Base-by-base conservation (phyloP, 768 basidiomycete species). In the Termitomyces titanicus region DNA sequence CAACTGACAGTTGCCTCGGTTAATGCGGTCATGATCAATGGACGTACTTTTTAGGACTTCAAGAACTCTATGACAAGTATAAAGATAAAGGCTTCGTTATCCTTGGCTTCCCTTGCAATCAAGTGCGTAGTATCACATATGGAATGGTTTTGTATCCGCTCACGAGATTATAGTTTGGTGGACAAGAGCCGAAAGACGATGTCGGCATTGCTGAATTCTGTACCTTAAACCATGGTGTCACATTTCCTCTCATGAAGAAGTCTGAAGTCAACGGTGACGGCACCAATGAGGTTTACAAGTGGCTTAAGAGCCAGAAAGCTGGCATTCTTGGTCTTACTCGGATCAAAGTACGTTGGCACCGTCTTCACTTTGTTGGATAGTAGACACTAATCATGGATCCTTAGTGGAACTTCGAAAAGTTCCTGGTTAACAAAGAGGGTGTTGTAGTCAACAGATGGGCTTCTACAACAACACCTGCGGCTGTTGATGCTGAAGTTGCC, bases 351-450 rank as follows among this genome's bases (percentile, higher is more conserved):
- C 12, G 75, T 39, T 11, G 20, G 35, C 7, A 11, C 2, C 13
- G 37, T 29, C 18, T 51, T 15, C 2, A 39, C 15, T 20, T 22
- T 17, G 20, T 11, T 7, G 2, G 13, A n/a, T n/a, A 47, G 45
- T 27, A 34, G 8, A 25, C 8, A 25, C 42, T 8, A 17, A 27
- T 25, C 5, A 17, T 24, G 42, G 13, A 25, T 44, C n/a, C 17
- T 22, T 49, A 89, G 87, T 94, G 92, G 92, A 94, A 94, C 71
- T 93, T 93, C 69, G 90, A 92, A 70, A 92, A 92, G 69, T 95
- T 94, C 76, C 74, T 95, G 54, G 72, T 95, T 42, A 80, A 93
- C 69, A 83, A 83, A 70, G 74, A 91, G 42, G 91, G 92, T 31
- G 80, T 83, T 1, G 88, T 92, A 13, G 82, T 88, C 22, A 72